A percentile compares a stretch with the other conserved stretches of the same genome.
Evolutionary conservation across 768 basidiomycete species (phyloP).

Genomic region (Psilocybe subaeruginosa): DNA sequence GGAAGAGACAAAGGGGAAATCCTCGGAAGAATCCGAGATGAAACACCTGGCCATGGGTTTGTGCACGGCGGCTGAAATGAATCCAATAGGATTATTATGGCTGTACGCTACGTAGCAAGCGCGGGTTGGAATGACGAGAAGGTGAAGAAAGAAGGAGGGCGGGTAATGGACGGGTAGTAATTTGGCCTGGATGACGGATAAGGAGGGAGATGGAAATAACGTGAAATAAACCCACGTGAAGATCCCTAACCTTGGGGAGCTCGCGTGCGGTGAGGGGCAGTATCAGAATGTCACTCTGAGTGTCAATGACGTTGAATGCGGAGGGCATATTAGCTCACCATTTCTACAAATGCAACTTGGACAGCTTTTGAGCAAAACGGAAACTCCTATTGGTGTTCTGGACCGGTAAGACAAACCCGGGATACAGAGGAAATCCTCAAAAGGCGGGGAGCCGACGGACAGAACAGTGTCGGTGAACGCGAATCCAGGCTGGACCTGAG

Average conservation of each 20-base stretch:
- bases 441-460: conserved; percentile 22
- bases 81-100: conserved; percentile 37
- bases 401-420: conserved; percentile 11
- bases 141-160: conserved; percentile 47
- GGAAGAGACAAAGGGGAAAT: conserved; percentile 9
- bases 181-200: conserved; percentile 28
- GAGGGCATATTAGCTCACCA: too few relatives aligned
- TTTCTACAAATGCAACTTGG: neutral
- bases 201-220: conserved; percentile 7
- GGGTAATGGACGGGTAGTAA: conserved; percentile 45
- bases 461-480: conserved; percentile 4
- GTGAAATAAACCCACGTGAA: conserved; percentile 41
- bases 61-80: conserved; percentile 44
- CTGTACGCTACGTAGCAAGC: conserved; percentile 45
- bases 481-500: conserved; percentile 1
- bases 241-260: conserved; percentile 34
- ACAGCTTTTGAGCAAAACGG: neutral
- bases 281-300: conserved; percentile 27
- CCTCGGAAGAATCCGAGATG: conserved; percentile 14
- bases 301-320: neutral
- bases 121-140: conserved; percentile 42
- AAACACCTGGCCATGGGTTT: conserved; percentile 22
- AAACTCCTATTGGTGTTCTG: conserved; percentile 6
- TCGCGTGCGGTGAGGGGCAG: conserved; percentile 38
- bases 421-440: conserved; percentile 10